Base-by-base conservation (phyloP, 2,329 filamentous ascomycete genomes). In the Lasiodiplodia sp. region DNA sequence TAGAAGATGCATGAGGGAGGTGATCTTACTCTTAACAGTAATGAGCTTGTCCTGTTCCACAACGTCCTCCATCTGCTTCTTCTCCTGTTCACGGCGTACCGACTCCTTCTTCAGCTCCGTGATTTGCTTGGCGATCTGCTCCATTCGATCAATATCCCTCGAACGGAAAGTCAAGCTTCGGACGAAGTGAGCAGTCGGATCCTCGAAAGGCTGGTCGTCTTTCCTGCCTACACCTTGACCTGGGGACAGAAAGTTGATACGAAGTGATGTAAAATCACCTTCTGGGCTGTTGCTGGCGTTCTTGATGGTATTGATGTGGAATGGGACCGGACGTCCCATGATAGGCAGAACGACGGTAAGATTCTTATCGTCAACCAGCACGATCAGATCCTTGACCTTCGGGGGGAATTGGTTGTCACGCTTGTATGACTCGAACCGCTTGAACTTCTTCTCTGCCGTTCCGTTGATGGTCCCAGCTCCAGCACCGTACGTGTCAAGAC, bases 31-130 rank as follows among this genome's bases (percentile, higher is more conserved):
- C 85, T 96, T 88, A 73, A 98, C 94, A 78, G 97, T 94, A 73
- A 96, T 86, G 65, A 99, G 88, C 84, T 99, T 99, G 79, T 99
- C 96, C 80, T 99, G 96, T 81, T 98, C 96, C 6, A 99, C 94
- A 25, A 99, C 96, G 80, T 99, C 96, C 78, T 99, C 96, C 92
- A 99, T 92, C 74, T 99, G 95, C 83, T 99, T 99, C 88, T 98
- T 97, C 81, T 97, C 95, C 76, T 97, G 94, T 80, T 99, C 96
- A 74, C 93, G 92, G 81, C 97, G 94, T 52, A 93, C 88, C 5
- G 92, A 90, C 73, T 95, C 93, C 78, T 96, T 97, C 84, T 97
- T 97, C 85, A 99, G 91, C 76, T 97, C 96, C 12, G 93, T 95
- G 74, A 99, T 98, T 76, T 97, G 92, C 70, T 92, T 92, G 14